These are phyloP conservation scores for Penicillium sp. DNA, from an alignment of 2,329 filamentous ascomycete genomes.

Conservation along the genomic window DNA sequence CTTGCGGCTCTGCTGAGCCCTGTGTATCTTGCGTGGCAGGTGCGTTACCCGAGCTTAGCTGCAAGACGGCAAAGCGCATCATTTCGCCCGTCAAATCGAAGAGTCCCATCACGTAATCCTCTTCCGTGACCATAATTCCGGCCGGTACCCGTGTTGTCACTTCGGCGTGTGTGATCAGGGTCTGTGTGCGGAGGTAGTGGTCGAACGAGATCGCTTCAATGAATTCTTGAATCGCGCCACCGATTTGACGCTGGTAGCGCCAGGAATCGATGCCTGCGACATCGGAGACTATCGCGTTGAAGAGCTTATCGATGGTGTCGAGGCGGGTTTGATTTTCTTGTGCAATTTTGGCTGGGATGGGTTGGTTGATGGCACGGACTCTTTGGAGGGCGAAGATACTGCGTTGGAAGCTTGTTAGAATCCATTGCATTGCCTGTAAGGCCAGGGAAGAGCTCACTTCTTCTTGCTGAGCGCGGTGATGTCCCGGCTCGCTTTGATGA, in stretches of 20 bases:
- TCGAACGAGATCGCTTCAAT: slow-evolving; percentile 88
- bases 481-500: slow-evolving; percentile 88
- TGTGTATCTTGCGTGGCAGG: slow-evolving; percentile 34
- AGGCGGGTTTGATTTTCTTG: slow-evolving; percentile 70
- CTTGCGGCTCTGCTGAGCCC: neutral
- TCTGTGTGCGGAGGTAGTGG: slow-evolving; percentile 78
- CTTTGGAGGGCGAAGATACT: slow-evolving; percentile 84
- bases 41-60: slow-evolving; percentile 70
- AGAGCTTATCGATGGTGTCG: slow-evolving; percentile 67
- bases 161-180: slow-evolving; percentile 67
- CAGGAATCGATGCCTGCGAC: slow-evolving; percentile 75
- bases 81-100: slow-evolving; percentile 95
- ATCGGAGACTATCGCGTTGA: slow-evolving; percentile 67
- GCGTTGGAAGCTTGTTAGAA: neutral
- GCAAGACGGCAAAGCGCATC: slow-evolving; percentile 93
- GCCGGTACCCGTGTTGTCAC: slow-evolving; percentile 47
- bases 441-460: slow-evolving; percentile 60
- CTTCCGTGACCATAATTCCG: slow-evolving; percentile 65
- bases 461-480: slow-evolving; percentile 96
- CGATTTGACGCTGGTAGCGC: slow-evolving; percentile 77
- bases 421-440: neutral
- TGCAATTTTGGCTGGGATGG: slow-evolving; percentile 65
- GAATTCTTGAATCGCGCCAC: slow-evolving; percentile 82
- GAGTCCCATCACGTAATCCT: slow-evolving; percentile 86
- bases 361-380: slow-evolving; percentile 40